Conservation (phyloP, 2,329 filamentous ascomycete species). For the Talaromyces amestolkiae region DNA sequence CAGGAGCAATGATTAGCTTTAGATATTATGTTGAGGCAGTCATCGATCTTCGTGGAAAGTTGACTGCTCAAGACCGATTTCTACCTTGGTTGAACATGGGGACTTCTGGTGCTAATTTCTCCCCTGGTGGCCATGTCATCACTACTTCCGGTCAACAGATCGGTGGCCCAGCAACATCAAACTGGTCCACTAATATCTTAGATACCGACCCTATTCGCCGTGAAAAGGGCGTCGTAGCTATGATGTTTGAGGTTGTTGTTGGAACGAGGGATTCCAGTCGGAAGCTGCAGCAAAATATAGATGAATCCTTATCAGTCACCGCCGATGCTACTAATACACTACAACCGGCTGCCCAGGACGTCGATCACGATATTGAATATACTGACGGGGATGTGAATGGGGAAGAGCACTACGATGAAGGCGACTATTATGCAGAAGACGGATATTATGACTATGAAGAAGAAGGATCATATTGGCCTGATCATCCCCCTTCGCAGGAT, state of each 20-base stretch:
- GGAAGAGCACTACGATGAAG: slow-evolving; percentile 30
- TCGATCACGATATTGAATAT: slow-evolving; percentile 1
- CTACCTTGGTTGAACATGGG: slow-evolving; percentile 56
- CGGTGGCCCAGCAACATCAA: slow-evolving; percentile 38
- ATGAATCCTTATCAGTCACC: slow-evolving; percentile 29
- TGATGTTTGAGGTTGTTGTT: slow-evolving; percentile 80
- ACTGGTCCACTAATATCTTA: slow-evolving; percentile 63
- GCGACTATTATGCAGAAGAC: slow-evolving; percentile 29
- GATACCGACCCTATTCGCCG: slow-evolving; percentile 83
- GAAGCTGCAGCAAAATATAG: slow-evolving; percentile 46
- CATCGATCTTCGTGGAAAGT: slow-evolving; percentile 83
- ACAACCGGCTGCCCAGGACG: slow-evolving; percentile 30
- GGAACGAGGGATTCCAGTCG: slow-evolving; percentile 76
- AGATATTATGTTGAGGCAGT: slow-evolving; percentile 92
- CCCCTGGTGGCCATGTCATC: slow-evolving; percentile 40
- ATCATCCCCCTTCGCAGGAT: slow-evolving; percentile 29
- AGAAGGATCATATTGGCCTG: slow-evolving; percentile 17
- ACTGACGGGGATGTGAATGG: slow-evolving; percentile 22
- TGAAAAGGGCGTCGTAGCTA: slow-evolving; percentile 87
- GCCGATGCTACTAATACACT: slow-evolving; percentile 20
- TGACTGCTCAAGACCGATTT: slow-evolving; percentile 70
- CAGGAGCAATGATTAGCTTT: slow-evolving; percentile 92
- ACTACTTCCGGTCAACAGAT: slow-evolving; percentile 31
- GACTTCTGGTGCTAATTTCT: slow-evolving; percentile 44
- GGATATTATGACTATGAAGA: slow-evolving; percentile 27